Evolutionary conservation across 23 red algal species (phyloP), one percentile per base, ranked within the genome.

Genomic region (Rhodosorus marinus): DNA sequence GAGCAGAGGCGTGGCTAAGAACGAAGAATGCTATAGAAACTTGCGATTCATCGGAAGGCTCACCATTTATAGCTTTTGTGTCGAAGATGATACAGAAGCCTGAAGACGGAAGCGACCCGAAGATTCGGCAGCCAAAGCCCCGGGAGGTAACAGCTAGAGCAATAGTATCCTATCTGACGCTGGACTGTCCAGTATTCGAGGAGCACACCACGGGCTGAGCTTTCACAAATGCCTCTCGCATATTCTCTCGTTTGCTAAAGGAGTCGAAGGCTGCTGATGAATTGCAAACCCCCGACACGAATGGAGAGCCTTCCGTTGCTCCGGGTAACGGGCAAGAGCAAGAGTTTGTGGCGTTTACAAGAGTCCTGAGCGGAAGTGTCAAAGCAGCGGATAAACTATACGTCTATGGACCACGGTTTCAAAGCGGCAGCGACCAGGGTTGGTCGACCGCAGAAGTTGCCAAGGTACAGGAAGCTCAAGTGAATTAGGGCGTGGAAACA

Each of bases 401-500:
- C 42, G 90, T 98, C 14, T 98, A 98, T 51, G 81, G 78, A 45
- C 90, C 90, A 27, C 67, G 76, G 17, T 98, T n/a, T 81, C 49
- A 11, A 61, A 31, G 26, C 14, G 60, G 69, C 34, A 19, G 33
- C 11, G 50, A n/a, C 54, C 65, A 59, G 38, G 62, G 61, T 11
- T 33, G 33, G 4, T 67, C 38, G 23, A 59, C 58, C 23, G 64
- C 58, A 23, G 21, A 33, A 7, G 32, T 24, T 1, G 64, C 62
- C n/a, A 36, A 11, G 9, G 5, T n/a, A 30, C 33, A 43, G 15
- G 57, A 61, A 1, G 1, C 31, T 30, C 8, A 9, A 36, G 57
- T 41, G 57, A 43, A 43, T 43, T 17, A 11, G 11, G 38, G 11
- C 11, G 38, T 11, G 38, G 38, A 43, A 17, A 43, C 38, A 17